A percentile compares a stretch with the other conserved stretches of the same genome.
Conservation (phyloP, 352 stramenopile species). For the Globisporangium middletonii region DNA sequence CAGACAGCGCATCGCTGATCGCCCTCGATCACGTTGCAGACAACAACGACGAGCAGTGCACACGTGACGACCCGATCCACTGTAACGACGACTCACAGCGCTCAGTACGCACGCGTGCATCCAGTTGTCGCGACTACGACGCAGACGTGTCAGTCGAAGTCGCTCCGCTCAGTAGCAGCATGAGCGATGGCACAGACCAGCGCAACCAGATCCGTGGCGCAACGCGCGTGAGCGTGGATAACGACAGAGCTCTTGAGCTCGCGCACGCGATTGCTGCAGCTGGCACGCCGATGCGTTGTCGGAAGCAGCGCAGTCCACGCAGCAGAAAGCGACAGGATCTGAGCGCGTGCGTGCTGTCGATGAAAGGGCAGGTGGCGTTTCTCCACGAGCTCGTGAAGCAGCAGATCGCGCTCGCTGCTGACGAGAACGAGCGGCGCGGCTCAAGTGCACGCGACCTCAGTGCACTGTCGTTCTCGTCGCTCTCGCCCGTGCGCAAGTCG, state of each 20-base stretch:
- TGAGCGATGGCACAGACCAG: neutral
- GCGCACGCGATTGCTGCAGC: neutral
- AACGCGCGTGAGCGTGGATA: too few species aligned
- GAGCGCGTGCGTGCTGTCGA: slow-evolving; percentile 13
- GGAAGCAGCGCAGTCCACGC: slow-evolving; percentile 7
- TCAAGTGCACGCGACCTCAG: neutral
- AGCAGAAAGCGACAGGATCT: slow-evolving; percentile 7
- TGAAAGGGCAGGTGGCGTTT: slow-evolving; percentile 16
- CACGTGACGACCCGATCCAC: too few species aligned
- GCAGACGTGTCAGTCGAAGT: slow-evolving; percentile 1
- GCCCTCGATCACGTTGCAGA: too few species aligned
- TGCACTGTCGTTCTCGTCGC: slow-evolving; percentile 11
- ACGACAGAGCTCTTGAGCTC: slow-evolving; percentile 2
- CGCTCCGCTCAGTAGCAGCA: neutral
- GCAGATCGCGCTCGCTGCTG: neutral
- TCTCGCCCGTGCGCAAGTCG: slow-evolving; percentile 11
- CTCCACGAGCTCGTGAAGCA: slow-evolving; percentile 10
- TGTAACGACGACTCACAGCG: neutral
- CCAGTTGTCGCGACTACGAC: neutral
- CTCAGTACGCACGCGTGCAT: neutral
- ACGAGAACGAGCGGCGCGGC: neutral
- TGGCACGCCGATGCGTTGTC: neutral
- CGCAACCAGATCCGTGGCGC: neutral
- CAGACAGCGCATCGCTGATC: too few species aligned
- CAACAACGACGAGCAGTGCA: too few species aligned